Evolutionary conservation across 768 basidiomycete genomes (phyloP).

Genomic region (Russula lepida): DNA sequence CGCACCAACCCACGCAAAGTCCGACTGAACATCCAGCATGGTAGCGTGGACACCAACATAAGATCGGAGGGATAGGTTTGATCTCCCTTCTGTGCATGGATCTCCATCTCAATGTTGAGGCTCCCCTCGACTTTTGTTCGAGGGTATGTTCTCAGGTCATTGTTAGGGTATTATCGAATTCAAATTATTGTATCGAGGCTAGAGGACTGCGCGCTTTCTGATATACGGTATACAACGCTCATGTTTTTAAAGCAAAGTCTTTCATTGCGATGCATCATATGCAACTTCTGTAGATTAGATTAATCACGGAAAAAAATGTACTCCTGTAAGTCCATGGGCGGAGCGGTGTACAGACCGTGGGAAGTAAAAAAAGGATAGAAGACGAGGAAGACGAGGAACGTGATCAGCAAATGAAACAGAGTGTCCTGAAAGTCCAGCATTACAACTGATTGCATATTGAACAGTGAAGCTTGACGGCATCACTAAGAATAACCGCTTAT

Average conservation of each 20-base stretch:
- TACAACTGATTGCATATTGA: constrained; percentile 60
- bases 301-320: constrained; percentile 4
- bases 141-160: neutral
- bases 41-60: neutral
- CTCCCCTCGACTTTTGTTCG: neutral
- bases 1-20: constrained; percentile 2
- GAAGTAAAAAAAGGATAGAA: neutral
- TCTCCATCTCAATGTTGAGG: neutral
- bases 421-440: constrained; percentile 22
- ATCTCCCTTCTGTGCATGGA: neutral
- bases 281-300: constrained; percentile 4
- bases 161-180: neutral
- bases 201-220: neutral
- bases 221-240: neutral
- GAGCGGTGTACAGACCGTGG: neutral
- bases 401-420: constrained; percentile 6
- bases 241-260: neutral
- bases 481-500: constrained; percentile 54
- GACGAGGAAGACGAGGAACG: neutral
- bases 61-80: neutral
- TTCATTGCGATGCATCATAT: neutral
- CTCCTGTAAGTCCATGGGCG: constrained; percentile 5
- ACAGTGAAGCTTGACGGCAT: constrained; percentile 52
- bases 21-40: neutral
- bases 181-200: neutral